Percentiles rank a stretch among this genome's conserved stretches.
These are phyloP conservation scores for Abrus pulchellus DNA, from an alignment of 306 rosid genomes.

Conservation along the genomic window DNA sequence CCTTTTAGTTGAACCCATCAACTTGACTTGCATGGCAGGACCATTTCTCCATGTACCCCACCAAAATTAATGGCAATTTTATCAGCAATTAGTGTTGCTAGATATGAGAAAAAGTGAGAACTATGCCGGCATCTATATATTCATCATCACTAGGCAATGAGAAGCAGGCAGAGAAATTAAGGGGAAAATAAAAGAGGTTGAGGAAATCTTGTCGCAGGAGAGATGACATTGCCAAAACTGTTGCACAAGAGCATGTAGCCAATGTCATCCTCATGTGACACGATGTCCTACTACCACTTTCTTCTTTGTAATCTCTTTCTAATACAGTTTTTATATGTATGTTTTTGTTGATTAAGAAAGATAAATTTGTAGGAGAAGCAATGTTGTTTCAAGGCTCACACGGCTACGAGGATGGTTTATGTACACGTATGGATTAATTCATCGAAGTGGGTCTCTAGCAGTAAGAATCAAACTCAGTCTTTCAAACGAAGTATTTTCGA, in stretches of 20 bases:
- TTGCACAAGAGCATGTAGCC: neutral
- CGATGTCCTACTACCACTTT: slow-evolving; percentile 38
- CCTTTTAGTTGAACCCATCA: neutral
- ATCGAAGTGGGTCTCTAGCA: neutral
- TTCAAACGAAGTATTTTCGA: no score
- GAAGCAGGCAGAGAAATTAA: neutral
- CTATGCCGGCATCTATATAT: neutral
- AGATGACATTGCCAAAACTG: slow-evolving; percentile 37
- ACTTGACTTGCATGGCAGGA: slow-evolving; percentile 12
- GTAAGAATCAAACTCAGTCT: neutral
- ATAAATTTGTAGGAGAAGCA: neutral
- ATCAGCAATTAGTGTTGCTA: neutral
- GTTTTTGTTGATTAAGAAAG: no score
- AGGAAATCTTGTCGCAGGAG: slow-evolving; percentile 46
- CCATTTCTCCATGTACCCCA: slow-evolving; percentile 8
- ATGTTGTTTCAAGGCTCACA: neutral
- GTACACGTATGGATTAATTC: neutral
- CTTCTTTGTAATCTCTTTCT: neutral
- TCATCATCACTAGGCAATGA: neutral
- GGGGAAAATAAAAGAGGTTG: slow-evolving; percentile 21
- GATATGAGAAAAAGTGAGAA: no score
- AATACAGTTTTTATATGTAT: neutral
- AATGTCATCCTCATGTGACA: slow-evolving; percentile 43
- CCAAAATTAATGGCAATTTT: slow-evolving; percentile 24
- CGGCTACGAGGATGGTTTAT: neutral